Evolutionary conservation across 129 eudicot species (phyloP).

Genomic region (Tagetes erecta): DNA sequence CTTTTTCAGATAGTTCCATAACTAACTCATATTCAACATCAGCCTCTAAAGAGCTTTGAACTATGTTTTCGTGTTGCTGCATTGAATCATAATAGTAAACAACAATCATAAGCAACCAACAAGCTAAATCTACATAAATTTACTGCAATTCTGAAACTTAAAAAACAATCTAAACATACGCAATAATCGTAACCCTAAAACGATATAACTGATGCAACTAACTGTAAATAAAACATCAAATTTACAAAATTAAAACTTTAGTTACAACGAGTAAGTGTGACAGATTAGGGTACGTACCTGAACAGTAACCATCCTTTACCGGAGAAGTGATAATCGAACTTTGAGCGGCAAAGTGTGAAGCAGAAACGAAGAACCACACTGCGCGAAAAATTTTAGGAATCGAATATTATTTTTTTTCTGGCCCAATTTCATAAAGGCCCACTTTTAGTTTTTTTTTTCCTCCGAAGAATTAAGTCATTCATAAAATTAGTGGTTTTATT

Average conservation of each 20-base stretch:
- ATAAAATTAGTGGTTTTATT: no score
- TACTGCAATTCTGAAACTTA: no score
- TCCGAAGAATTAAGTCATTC: no score
- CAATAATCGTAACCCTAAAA: slow-evolving; percentile 12
- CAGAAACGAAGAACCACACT: neutral
- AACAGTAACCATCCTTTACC: slow-evolving; percentile 16
- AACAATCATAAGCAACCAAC: no score
- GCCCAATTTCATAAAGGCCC: slow-evolving; percentile 13
- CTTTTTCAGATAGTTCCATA: slow-evolving; percentile 61
- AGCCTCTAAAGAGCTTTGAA: slow-evolving; percentile 15
- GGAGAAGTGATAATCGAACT: slow-evolving; percentile 11
- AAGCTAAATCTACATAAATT: no score
- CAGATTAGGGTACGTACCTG: slow-evolving; percentile 28
- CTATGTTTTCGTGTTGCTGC: slow-evolving; percentile 36
- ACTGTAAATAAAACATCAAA: slow-evolving; percentile 11
- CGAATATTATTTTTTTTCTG: neutral
- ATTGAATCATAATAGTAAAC: neutral
- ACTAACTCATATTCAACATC: slow-evolving; percentile 43
- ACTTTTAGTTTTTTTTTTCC: no score
- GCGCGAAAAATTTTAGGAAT: neutral
- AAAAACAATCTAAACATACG: no score
- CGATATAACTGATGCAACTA: neutral
- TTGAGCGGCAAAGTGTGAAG: slow-evolving; percentile 30
- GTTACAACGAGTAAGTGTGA: neutral
- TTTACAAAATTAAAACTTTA: neutral